Percentiles rank a stretch among this genome's conserved stretches.
Conservation (phyloP, 2,329 filamentous ascomycete species). For the Aspergillus glaucus region DNA sequence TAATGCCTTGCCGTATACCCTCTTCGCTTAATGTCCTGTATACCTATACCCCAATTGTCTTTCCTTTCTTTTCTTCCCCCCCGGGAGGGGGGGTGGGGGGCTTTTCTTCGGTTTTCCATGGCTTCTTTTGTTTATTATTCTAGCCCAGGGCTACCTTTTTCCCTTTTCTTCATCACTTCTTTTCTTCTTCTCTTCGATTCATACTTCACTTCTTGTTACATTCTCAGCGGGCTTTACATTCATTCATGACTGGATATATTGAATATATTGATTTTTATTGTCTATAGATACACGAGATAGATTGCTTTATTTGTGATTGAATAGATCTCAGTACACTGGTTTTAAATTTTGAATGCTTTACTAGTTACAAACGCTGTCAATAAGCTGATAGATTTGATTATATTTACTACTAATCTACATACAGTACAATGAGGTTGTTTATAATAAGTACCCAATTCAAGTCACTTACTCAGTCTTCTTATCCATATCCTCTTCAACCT, state of each 20-base stretch:
- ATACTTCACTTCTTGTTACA: neutral
- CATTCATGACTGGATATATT: no score
- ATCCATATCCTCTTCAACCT: slow-evolving; percentile 10
- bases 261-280: no score
- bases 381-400: neutral
- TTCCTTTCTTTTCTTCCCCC: neutral
- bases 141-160: slow-evolving; percentile 14
- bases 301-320: no score
- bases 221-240: no score
- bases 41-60: neutral
- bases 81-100: no score
- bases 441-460: neutral
- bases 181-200: neutral
- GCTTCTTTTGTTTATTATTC: neutral
- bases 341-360: no score
- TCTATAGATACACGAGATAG: no score
- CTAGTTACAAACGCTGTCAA: no score
- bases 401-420: neutral
- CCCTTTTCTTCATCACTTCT: slow-evolving; percentile 1
- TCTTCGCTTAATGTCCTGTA: neutral
- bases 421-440: neutral
- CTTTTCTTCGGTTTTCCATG: neutral
- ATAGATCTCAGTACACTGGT: no score
- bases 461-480: neutral
- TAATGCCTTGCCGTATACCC: neutral